phyloP scores from a whole-genome alignment of 768 basidiomycete genomes.

The Rhizopogon sp. region DNA sequence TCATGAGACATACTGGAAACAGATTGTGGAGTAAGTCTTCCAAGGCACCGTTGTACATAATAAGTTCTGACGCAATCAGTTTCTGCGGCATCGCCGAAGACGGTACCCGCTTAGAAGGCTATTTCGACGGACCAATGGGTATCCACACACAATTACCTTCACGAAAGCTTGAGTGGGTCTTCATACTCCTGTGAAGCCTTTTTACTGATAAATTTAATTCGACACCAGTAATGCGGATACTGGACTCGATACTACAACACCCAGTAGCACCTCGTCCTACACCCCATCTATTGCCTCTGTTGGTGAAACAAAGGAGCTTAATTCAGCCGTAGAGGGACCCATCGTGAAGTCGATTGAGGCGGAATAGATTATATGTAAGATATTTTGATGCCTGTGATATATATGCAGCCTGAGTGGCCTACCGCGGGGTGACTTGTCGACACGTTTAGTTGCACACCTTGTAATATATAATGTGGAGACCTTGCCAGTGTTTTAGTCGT shows the following conservation, averaged over 20 bases:
- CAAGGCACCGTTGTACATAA: neutral
- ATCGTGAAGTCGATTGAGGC: neutral
- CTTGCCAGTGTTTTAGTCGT: too few relatives aligned
- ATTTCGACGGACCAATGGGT: conserved; percentile 21
- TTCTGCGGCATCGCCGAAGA: conserved; percentile 54
- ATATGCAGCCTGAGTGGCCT: neutral
- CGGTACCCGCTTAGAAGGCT: conserved; percentile 39
- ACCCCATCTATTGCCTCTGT: neutral
- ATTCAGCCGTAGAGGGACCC: neutral
- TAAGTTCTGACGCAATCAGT: conserved; percentile 25
- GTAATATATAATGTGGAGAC: too few relatives aligned
- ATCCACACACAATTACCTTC: neutral
- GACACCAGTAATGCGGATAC: neutral
- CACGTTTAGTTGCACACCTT: too few relatives aligned
- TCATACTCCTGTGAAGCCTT: neutral
- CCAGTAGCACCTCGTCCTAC: neutral
- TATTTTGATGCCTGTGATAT: neutral
- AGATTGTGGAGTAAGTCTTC: conserved; percentile 56
- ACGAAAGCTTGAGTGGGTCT: neutral
- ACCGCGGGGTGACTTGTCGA: too few relatives aligned
- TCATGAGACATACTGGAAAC: conserved; percentile 71
- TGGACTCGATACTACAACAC: neutral
- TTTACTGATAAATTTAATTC: neutral
- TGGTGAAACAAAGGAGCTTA: neutral
- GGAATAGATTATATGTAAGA: neutral